Evolutionary conservation across 2,329 filamentous ascomycete species (phyloP), one percentile per base, ranked within the genome.

Genomic region (Lasiodiplodia hormozganensis): DNA sequence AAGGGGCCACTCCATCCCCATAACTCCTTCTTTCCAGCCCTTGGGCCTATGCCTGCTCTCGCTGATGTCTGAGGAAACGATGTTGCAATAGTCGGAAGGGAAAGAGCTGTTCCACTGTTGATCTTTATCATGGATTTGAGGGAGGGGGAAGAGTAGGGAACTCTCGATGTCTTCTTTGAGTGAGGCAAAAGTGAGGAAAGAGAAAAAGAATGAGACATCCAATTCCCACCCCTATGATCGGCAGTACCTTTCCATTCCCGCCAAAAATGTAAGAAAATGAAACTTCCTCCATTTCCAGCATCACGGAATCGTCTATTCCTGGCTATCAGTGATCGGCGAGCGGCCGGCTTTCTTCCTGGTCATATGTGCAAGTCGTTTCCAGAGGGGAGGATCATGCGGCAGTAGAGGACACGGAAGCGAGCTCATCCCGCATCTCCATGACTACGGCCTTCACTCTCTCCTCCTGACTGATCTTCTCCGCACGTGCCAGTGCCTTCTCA

Each of bases 401-500:
- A 8, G 47, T 14, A 10, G 60, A n/a, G 0, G 60, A 14, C 47
- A 64, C 60, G 6, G 60, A 64, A 38, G 60, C 60, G 31, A 86
- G 69, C 73, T 83, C 79, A 69, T 84, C 83, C 70, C 80, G 81
- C 71, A 91, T 89, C 79, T 92, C 89, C 56, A 78, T 80, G 40
- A 88, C 82, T 14, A 91, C 83, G 52, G 85, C 84, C 80, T 85
- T 86, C 64, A 89, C 85, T 69, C 89, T 82, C 5, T 87, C 86
- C 75, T 90, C 88, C 74, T 85, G 86, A 28, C 87, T 85, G 70
- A 84, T 85, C 38, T 79, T 78, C 67, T 86, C 83, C 5, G 86
- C 81, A 64, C 78, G 79, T 47, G 78, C 73, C 69, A 89, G 76
- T 60, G 83, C 80, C 71, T 76, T 78, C 60, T 84, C 76, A 65